Evolutionary conservation across 1,284 basidiomycete genomes (phyloP), one percentile per base, ranked within the genome.

Genomic region (Cystobasidium pallidum): DNA sequence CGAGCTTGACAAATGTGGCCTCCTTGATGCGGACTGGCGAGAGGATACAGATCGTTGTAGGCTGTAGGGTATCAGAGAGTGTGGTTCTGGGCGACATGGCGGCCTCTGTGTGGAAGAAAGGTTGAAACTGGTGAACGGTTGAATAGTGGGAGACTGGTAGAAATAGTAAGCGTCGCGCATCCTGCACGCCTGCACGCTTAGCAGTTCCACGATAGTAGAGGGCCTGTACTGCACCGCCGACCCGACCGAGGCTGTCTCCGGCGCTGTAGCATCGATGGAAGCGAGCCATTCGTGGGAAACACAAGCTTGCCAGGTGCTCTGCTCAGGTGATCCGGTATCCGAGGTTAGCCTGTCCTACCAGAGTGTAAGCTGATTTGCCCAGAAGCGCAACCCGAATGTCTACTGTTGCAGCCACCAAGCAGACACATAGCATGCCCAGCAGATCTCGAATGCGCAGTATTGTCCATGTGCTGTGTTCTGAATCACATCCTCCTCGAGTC

Each of bases 21-120:
- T 71, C 68, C 15, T 49, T 45, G 15, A 36, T 17, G 2, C 34
- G 30, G 7, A 54, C 59, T 28, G 58, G 59, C 17, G 61, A 64
- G 24, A 71, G 67, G n/a, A 52, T 61, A 36, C 58, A 51, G 41
- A 70, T 47, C 21, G 55, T 57, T 11, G 61, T 19, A 32, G 34
- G 64, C 32, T 57, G 39, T 15, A 28, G 11, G 17, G 54, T 34
- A 21, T 49, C 32, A 70, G 58, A 61, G 45, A 43, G 57, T 47
- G 36, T 45, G 41, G 49, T 19, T 24, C 17, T 21, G 15, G 15
- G 28, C 15, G 55, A 36, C 34, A 47, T 32, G 47, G n/a, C 34
- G 26, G 10, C 28, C 17, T 45, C 59, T 62, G 24, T 15, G 3
- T 17, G 26, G 43, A 47, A 32, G n/a, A 24, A n/a, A n/a, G n/a